Conservation (phyloP, 164 flowering plant species). For the Berberis thunbergii region DNA sequence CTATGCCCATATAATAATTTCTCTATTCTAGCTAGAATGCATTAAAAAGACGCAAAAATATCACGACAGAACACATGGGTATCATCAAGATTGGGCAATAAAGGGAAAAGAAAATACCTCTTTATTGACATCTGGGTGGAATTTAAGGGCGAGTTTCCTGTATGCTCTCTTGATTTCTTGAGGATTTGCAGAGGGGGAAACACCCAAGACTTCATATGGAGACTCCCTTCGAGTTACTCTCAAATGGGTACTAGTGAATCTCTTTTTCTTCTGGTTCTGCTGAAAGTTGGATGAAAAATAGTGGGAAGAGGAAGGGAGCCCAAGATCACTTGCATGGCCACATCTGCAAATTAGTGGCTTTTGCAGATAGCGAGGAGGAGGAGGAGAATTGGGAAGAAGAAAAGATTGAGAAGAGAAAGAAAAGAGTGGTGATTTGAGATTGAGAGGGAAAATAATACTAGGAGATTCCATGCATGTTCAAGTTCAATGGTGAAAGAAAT, state of each 20-base stretch:
- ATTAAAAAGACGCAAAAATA: no score
- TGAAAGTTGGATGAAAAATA: not conserved
- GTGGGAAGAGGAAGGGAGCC: not conserved
- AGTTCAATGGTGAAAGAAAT: not conserved
- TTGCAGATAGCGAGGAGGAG: slow-evolving; percentile 9
- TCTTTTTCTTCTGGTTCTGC: slow-evolving; percentile 10
- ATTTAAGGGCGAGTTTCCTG: slow-evolving; percentile 84
- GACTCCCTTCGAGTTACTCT: slow-evolving; percentile 57
- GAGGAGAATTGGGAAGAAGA: not conserved
- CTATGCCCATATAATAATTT: no score
- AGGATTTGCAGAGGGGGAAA: slow-evolving; percentile 62
- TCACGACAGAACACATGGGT: no score
- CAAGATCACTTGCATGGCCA: slow-evolving; percentile 11
- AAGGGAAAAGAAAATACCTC: slow-evolving; percentile 33
- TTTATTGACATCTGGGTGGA: slow-evolving; percentile 94
- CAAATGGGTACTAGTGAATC: slow-evolving; percentile 14
- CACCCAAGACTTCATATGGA: slow-evolving; percentile 84
- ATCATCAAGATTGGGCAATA: not conserved
- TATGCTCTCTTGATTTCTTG: slow-evolving; percentile 85
- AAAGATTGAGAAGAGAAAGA: not conserved
- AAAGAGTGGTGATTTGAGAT: not conserved
- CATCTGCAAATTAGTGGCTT: slow-evolving; percentile 17
- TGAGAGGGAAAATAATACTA: slow-evolving; percentile 4
- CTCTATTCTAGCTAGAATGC: no score
- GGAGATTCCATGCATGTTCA: slow-evolving; percentile 24